Base-by-base conservation (phyloP, 2,329 filamentous ascomycete genomes). In the Byssoonygena ceratinophila region DNA sequence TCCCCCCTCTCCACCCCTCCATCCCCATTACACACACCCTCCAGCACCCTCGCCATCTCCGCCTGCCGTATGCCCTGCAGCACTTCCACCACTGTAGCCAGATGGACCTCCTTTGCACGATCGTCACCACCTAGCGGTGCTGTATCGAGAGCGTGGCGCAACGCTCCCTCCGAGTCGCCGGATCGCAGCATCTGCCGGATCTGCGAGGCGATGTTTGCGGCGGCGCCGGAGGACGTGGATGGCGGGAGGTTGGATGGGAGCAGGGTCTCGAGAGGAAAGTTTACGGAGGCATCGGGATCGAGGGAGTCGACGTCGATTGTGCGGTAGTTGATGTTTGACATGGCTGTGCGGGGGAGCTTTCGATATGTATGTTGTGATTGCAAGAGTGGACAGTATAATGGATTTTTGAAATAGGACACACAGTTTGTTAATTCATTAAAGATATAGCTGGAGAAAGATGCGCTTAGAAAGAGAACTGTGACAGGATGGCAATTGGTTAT, bases 291-390 rank as follows among this genome's bases (percentile, higher is more conserved):
- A 71, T 97, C 90, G 55, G 90, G 87, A 69, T 92, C 86, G 63
- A 94, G 79, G 61, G 84, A 83, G 68, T 96, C 90, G 69, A 96
- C 85, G 78, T 96, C 88, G 77, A 96, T 92, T 60, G 88, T 95
- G 70, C 90, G 87, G 74, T 79, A 83, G 68, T 83, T 83, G 71
- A 79, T 68, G 63, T 68, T 66, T 53, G 71, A 63, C 71, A 52
- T 52, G 29, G 49, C 20, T 14, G 27, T 49, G 46, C 22, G 14
- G 46, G 6, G 44, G 11, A 18, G 4, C 3, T 22, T 7, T 34
- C 6, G 18, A 25, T 16, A 9, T 11, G 29, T 20, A 31, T 46
- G n/a, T 18, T 6, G 43, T 3, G 23, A 25, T 3, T 9, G 27
- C 27, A 9, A 29, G 27, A 29, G 27, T 29, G 5, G 27, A 29